phyloP scores from a whole-genome alignment of 2,329 filamentous ascomycete genomes.

The Trichoderma sp. region DNA sequence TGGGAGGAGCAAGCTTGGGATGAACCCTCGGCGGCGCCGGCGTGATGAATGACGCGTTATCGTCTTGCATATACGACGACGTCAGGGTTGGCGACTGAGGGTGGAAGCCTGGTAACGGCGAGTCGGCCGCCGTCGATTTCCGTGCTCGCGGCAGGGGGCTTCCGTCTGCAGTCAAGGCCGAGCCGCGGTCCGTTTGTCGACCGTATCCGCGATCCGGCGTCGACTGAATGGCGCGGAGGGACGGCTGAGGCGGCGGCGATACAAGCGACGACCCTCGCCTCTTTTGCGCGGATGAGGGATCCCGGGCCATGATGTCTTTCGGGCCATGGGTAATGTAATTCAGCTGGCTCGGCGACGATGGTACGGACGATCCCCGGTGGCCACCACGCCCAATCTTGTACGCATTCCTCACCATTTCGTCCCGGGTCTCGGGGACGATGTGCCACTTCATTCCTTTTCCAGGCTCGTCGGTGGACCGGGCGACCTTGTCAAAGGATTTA shows the following conservation, averaged over 20 bases:
- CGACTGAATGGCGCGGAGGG: slow-evolving; percentile 49
- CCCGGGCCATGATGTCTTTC: slow-evolving; percentile 51
- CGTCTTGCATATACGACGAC: slow-evolving; percentile 61
- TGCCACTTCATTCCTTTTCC: slow-evolving; percentile 99
- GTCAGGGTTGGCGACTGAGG: slow-evolving; percentile 60
- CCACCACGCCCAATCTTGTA: slow-evolving; percentile 60
- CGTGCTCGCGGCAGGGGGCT: slow-evolving; percentile 60
- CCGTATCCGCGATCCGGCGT: slow-evolving; percentile 55
- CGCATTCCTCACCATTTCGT: slow-evolving; percentile 80
- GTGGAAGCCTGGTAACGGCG: slow-evolving; percentile 48
- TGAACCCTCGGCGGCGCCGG: slow-evolving; percentile 71
- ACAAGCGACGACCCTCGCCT: slow-evolving; percentile 52
- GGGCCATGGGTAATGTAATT: slow-evolving; percentile 60
- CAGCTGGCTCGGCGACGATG: slow-evolving; percentile 62
- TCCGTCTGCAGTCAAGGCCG: slow-evolving; percentile 50
- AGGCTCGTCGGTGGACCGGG: slow-evolving; percentile 87
- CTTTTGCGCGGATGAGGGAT: slow-evolving; percentile 53
- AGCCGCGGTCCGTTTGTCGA: slow-evolving; percentile 37
- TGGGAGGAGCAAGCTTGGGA: slow-evolving; percentile 73
- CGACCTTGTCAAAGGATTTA: slow-evolving; percentile 90
- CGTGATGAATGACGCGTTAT: slow-evolving; percentile 61
- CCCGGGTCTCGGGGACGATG: slow-evolving; percentile 76
- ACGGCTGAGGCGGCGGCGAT: slow-evolving; percentile 54
- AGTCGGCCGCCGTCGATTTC: slow-evolving; percentile 43
- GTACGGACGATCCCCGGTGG: slow-evolving; percentile 65